A percentile compares a stretch with the other conserved stretches of the same genome.
Conservation (phyloP, 2,329 filamentous ascomycete genomes). For the Tolypocladium amazonense region DNA sequence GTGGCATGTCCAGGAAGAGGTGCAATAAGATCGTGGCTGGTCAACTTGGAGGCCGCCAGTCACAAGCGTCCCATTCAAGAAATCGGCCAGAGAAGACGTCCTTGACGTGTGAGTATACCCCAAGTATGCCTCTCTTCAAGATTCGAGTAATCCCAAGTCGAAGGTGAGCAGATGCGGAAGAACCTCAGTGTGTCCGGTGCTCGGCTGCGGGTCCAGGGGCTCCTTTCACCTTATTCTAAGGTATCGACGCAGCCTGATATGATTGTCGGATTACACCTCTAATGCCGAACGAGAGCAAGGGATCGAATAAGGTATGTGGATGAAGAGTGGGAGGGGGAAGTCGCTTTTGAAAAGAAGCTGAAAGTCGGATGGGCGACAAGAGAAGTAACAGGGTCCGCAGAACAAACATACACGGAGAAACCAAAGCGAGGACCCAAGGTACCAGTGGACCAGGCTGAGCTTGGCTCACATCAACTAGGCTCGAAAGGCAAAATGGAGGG, state of each 20-base stretch:
- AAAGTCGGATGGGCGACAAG: background rate
- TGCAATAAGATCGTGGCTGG: background rate
- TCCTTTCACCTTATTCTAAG: background rate
- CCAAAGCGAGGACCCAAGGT: slow-evolving; percentile 9
- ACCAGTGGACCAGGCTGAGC: slow-evolving; percentile 10
- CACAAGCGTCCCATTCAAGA: background rate
- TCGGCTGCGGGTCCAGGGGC: background rate
- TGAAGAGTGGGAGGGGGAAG: slow-evolving; percentile 8
- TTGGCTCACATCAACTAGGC: slow-evolving; percentile 5
- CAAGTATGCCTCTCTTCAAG: background rate
- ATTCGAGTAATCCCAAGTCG: background rate
- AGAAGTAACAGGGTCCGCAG: slow-evolving; percentile 4
- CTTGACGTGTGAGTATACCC: background rate
- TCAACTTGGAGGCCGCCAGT: background rate
- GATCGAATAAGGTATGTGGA: background rate
- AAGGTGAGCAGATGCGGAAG: background rate
- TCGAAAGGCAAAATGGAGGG: slow-evolving; percentile 1
- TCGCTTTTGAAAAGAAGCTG: slow-evolving; percentile 11
- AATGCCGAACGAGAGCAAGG: background rate
- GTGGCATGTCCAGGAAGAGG: slow-evolving; percentile 5
- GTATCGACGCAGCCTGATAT: background rate
- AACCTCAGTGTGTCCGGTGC: background rate
- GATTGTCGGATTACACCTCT: background rate
- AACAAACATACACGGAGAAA: slow-evolving; percentile 7
- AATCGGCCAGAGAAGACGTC: background rate